Base-by-base conservation (phyloP, 2,329 filamentous ascomycete genomes). In the Leptographium wingfieldii region DNA sequence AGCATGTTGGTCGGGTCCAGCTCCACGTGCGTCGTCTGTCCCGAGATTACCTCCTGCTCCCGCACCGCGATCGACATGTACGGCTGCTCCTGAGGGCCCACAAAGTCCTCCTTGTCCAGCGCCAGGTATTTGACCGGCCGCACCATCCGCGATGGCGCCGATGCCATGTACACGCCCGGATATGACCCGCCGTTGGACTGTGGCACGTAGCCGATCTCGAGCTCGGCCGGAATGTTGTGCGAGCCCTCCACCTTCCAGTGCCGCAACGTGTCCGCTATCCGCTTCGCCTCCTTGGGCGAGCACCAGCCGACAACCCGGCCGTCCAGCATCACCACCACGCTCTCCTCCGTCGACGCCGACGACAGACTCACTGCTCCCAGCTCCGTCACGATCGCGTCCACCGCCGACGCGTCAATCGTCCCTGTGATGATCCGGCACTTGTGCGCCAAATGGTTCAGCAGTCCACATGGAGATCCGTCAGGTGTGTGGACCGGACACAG, bases 21-120 rank as follows among this genome's bases (percentile, higher is more conserved):
- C 73, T 99, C 94, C 53, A 97, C 91, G 69, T 99, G 94, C 0
- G 91, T 96, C 5, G 90, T 91, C 68, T 92, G 82, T 56, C 90
- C 90, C n/a, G 90, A 88, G 33, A 88, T 80, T 62, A 97, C 84
- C 71, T 99, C 94, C 40, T 86, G 81, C 56, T 92, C 87, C n/a
- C 89, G 86, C 66, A 91, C 92, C 27, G 94, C 92, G 70, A 99
- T 96, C 56, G 91, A 91, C 92, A 99, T 96, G 77, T 94, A 97
- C 0, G 92, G 92, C 74, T 99, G 94, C 73, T 99, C 94, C 65
- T 95, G 89, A 0, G 94, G 88, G 11, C 94, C 94, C 40, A 99
- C 88, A 64, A 84, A 91, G 73, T 99, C 94, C 66, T 88, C 79
- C 70, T 88, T 90, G 62, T 90, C 88, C 4, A 96, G 79, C 4